These are phyloP conservation scores for Agaricus blazei DNA, from an alignment of 768 basidiomycete genomes.

Conservation along the genomic window DNA sequence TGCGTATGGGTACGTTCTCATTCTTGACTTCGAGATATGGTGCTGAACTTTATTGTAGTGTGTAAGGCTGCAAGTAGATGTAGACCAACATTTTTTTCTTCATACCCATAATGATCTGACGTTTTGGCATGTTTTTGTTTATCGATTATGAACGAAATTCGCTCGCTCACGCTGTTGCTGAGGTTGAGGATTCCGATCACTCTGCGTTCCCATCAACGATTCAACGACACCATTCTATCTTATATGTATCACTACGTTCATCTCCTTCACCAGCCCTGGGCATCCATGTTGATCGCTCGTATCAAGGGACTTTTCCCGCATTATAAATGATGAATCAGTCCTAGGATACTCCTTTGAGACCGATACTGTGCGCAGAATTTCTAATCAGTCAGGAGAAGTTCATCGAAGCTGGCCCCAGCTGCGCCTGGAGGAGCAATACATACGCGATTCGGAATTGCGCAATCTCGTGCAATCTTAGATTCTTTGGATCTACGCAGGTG, in stretches of 20 bases:
- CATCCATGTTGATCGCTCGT: not conserved
- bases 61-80: not conserved
- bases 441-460: no score
- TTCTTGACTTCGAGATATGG: no score
- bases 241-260: not conserved
- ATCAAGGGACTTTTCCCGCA: not conserved
- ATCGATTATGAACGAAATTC: not conserved
- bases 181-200: not conserved
- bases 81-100: not conserved
- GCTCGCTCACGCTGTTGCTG: not conserved
- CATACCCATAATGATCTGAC: not conserved
- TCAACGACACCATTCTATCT: not conserved
- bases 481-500: no score
- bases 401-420: no score
- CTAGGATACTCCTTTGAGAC: not conserved
- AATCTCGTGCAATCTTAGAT: no score
- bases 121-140: not conserved
- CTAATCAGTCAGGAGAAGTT: no score
- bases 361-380: not conserved
- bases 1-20: conserved; percentile 65
- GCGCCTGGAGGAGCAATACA: no score
- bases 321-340: not conserved
- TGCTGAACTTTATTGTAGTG: not conserved
- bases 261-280: not conserved
- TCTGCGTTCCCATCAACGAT: not conserved